Percentiles rank a stretch among this genome's conserved stretches.
Conservation (phyloP, 306 rosid genomes). For the Glycyrrhiza uralensis region DNA sequence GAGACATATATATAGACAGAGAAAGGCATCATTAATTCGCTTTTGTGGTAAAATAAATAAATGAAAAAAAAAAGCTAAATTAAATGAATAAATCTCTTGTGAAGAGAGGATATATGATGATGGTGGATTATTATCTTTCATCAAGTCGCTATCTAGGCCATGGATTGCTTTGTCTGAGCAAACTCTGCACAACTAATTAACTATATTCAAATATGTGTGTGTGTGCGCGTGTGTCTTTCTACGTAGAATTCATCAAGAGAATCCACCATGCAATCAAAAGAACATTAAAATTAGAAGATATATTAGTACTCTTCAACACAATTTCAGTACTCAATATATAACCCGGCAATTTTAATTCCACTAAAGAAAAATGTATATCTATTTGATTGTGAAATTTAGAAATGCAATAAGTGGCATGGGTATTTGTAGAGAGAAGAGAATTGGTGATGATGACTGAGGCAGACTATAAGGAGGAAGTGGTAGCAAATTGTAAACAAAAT, state of each 20-base stretch:
- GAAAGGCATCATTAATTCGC: conserved; percentile 49
- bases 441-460: conserved; percentile 48
- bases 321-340: conserved; percentile 33
- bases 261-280: conserved; percentile 37
- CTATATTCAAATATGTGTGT: conserved; percentile 20
- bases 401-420: conserved; percentile 15
- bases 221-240: conserved; percentile 19
- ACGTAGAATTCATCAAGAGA: conserved; percentile 20
- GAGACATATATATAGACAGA: conserved; percentile 32
- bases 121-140: conserved; percentile 55
- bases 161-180: conserved; percentile 57
- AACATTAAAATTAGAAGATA: conserved; percentile 34
- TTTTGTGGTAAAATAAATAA: conserved; percentile 3
- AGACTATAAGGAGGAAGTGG: conserved; percentile 29
- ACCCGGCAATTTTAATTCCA: conserved; percentile 2
- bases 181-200: conserved; percentile 33
- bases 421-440: conserved; percentile 24
- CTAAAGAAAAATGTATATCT: too few species aligned
- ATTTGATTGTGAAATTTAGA: conserved; percentile 28
- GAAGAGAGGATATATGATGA: conserved; percentile 45
- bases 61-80: background rate
- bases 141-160: conserved; percentile 64
- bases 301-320: background rate
- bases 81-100: conserved; percentile 33
- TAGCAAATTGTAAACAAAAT: conserved; percentile 25